Conservation (phyloP, 2,329 filamentous ascomycete species). For the Aspergillus ustus region DNA sequence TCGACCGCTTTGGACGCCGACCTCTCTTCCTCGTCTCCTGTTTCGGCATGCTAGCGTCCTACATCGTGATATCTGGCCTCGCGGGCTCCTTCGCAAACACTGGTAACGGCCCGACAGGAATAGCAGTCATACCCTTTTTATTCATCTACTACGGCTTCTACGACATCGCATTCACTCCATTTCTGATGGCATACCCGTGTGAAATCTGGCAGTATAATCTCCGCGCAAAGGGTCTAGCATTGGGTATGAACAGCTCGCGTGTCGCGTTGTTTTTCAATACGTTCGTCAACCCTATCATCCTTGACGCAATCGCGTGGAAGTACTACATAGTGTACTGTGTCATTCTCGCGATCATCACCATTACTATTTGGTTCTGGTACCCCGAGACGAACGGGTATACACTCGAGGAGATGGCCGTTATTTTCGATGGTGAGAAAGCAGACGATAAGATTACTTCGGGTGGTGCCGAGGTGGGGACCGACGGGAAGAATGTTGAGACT, state of each 20-base stretch:
- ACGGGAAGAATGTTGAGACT: neutral
- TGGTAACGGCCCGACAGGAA: slow-evolving; percentile 13
- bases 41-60: slow-evolving; percentile 31
- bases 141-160: slow-evolving; percentile 66
- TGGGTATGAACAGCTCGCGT: slow-evolving; percentile 31
- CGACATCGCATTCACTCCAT: slow-evolving; percentile 63
- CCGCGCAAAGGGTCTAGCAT: slow-evolving; percentile 42
- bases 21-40: slow-evolving; percentile 15
- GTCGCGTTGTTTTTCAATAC: slow-evolving; percentile 28
- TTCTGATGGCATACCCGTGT: slow-evolving; percentile 60
- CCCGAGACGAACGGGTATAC: slow-evolving; percentile 36
- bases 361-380: slow-evolving; percentile 30
- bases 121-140: slow-evolving; percentile 59
- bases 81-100: slow-evolving; percentile 27
- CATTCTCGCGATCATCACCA: slow-evolving; percentile 31
- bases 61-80: slow-evolving; percentile 29
- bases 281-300: slow-evolving; percentile 41
- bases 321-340: slow-evolving; percentile 44
- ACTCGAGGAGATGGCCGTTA: slow-evolving; percentile 34
- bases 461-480: too few species aligned
- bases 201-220: slow-evolving; percentile 64
- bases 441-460: neutral
- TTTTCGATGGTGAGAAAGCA: slow-evolving; percentile 30
- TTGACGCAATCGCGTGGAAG: slow-evolving; percentile 38
- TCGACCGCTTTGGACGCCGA: slow-evolving; percentile 3